Percentiles rank a stretch among this genome's conserved stretches.
These are phyloP conservation scores for Carallia pectinifolia DNA, from an alignment of 345 rosid species.

Conservation along the genomic window DNA sequence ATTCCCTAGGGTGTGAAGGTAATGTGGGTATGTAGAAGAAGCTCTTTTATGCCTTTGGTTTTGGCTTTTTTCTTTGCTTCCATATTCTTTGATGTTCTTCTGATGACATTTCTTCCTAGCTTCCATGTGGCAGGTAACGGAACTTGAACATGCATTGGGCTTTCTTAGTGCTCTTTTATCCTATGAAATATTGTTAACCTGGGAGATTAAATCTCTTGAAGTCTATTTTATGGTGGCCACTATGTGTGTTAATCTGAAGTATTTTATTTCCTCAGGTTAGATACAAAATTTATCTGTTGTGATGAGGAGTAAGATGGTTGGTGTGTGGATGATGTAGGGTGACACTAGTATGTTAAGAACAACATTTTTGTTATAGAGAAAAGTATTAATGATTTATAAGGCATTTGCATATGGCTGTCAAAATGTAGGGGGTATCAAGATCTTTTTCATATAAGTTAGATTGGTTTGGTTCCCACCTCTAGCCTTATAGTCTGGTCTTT, in stretches of 20 bases:
- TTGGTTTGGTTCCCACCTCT: neutral
- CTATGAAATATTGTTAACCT: neutral
- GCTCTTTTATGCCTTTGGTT: constrained; percentile 1
- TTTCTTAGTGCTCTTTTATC: constrained; percentile 3
- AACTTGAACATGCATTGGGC: constrained; percentile 16
- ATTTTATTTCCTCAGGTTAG: neutral
- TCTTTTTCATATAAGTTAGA: no score
- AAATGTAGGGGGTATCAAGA: neutral
- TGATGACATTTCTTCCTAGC: constrained; percentile 33
- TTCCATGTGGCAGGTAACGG: constrained; percentile 44
- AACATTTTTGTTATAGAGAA: no score
- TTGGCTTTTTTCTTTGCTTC: neutral
- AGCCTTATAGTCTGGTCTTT: neutral
- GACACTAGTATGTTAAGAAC: neutral
- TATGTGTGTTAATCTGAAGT: neutral
- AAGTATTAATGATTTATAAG: no score
- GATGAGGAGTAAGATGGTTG: neutral
- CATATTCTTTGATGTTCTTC: neutral
- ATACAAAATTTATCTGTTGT: neutral
- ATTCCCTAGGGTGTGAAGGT: constrained; percentile 21
- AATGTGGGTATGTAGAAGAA: constrained; percentile 25
- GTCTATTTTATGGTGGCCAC: neutral
- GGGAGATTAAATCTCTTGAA: neutral
- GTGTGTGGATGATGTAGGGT: neutral
- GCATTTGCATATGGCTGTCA: neutral